Percentiles rank a stretch among this genome's conserved stretches.
phyloP scores from a whole-genome alignment of 1,284 basidiomycete genomes.

The Microbotryum scabiosae region DNA sequence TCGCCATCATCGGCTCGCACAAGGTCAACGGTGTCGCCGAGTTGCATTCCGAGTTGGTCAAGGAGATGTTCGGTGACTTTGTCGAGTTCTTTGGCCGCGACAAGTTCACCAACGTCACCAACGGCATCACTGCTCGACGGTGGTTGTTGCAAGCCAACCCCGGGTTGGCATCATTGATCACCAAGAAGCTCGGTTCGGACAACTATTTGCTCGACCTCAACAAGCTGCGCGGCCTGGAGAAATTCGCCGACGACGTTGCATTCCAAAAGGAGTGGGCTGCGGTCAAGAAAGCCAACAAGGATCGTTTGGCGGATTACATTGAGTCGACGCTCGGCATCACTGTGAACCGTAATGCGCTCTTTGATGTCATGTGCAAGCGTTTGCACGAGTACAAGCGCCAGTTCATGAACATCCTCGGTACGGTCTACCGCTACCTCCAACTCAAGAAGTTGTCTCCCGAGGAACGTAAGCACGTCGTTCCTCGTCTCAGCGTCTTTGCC shows the following conservation, averaged over 20 bases:
- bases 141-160: conserved; percentile 85
- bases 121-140: conserved; percentile 66
- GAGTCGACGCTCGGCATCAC: conserved; percentile 59
- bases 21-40: conserved; percentile 95
- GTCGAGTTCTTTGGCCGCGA: conserved; percentile 56
- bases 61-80: conserved; percentile 75
- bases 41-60: conserved; percentile 49
- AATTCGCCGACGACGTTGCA: conserved; percentile 57
- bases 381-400: conserved; percentile 69
- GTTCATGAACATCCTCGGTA: conserved; percentile 73
- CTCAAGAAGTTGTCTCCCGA: conserved; percentile 66
- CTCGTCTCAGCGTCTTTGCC: conserved; percentile 78
- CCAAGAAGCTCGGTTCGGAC: conserved; percentile 64
- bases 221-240: conserved; percentile 54
- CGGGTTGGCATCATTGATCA: conserved; percentile 68
- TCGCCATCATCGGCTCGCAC: conserved; percentile 55
- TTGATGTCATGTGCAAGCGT: conserved; percentile 86
- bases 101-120: conserved; percentile 60
- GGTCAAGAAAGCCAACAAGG: conserved; percentile 53
- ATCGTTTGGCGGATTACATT: conserved; percentile 56
- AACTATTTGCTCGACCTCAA: conserved; percentile 76
- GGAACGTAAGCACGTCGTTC: conserved; percentile 69
- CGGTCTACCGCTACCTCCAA: conserved; percentile 74
- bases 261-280: conserved; percentile 72
- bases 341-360: conserved; percentile 72